A percentile compares a stretch with the other conserved stretches of the same genome.
Conservation (phyloP, 352 stramenopile species). For the Globisporangium nagaii region DNA sequence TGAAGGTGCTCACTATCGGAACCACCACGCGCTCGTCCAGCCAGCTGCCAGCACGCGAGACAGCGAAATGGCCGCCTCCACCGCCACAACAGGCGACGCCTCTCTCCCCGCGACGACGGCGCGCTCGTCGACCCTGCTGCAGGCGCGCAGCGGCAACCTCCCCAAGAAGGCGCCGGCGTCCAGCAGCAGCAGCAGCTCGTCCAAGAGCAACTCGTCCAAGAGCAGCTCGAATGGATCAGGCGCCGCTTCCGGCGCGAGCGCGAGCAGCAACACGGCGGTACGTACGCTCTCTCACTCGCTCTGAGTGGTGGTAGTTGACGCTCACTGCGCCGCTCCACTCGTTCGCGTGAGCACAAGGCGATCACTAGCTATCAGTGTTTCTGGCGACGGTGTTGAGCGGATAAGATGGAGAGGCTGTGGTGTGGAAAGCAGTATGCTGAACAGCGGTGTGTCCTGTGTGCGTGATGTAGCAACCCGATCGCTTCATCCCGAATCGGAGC, state of each 20-base stretch:
- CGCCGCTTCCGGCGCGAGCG: conserved; percentile 17
- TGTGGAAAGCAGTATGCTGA: background rate
- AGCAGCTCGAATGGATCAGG: conserved; percentile 1
- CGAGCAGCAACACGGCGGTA: conserved; percentile 11
- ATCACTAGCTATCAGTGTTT: too few relatives aligned
- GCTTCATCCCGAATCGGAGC: conserved; percentile 83
- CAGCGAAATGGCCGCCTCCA: conserved; percentile 1
- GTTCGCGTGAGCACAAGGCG: too few relatives aligned
- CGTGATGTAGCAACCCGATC: conserved; percentile 41
- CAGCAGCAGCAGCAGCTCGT: conserved; percentile 1
- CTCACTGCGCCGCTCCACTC: too few relatives aligned
- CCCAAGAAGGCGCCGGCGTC: conserved; percentile 24
- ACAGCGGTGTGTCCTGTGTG: background rate
- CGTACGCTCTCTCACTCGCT: background rate
- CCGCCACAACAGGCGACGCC: background rate
- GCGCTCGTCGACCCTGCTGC: conserved; percentile 1
- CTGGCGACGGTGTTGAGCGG: too few relatives aligned
- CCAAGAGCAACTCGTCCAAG: conserved; percentile 1
- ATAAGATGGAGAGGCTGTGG: too few relatives aligned
- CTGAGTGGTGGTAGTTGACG: too few relatives aligned
- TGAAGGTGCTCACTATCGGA: conserved; percentile 4
- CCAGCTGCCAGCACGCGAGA: background rate
- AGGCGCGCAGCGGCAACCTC: conserved; percentile 18
- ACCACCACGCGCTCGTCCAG: too few relatives aligned
- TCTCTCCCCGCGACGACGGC: background rate